A percentile compares a stretch with the other conserved stretches of the same genome.
These are phyloP conservation scores for Chytridiales sp. DNA, from an alignment of 371 early-diverging fungal species.

Conservation along the genomic window DNA sequence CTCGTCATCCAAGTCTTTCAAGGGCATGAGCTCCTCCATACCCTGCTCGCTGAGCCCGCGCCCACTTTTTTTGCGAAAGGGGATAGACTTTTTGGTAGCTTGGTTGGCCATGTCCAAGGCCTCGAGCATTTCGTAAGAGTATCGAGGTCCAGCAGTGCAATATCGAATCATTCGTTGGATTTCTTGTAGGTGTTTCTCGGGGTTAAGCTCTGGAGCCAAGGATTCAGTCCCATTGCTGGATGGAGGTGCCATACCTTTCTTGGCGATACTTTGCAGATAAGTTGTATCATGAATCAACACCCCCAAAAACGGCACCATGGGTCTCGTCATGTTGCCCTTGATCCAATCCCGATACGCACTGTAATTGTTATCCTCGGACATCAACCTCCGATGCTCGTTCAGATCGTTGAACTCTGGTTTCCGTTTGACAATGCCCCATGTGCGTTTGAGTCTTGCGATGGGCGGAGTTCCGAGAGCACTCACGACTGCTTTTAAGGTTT, in stretches of 20 bases:
- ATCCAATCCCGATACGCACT: conserved; percentile 67
- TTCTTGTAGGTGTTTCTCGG: conserved; percentile 29
- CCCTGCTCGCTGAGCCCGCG: conserved; percentile 45
- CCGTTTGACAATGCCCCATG: conserved; percentile 72
- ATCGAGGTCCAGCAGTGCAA: conserved; percentile 65
- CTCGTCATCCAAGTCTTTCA: conserved; percentile 42
- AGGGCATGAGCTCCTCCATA: conserved; percentile 37
- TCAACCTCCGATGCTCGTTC: conserved; percentile 58
- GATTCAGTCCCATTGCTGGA: conserved; percentile 58
- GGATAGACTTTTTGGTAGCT: conserved; percentile 8
- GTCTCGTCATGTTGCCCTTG: conserved; percentile 51
- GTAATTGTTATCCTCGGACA: conserved; percentile 75
- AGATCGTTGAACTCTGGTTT: conserved; percentile 60
- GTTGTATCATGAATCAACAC: conserved; percentile 78
- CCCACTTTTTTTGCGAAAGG: conserved; percentile 42
- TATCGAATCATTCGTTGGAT: conserved; percentile 45
- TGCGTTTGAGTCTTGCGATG: conserved; percentile 69
- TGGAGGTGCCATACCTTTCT: conserved; percentile 56
- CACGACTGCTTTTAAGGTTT: conserved; percentile 72
- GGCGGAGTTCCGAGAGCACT: conserved; percentile 75
- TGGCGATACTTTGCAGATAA: conserved; percentile 67
- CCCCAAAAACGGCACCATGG: conserved; percentile 76
- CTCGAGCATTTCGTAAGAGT: conserved; percentile 53
- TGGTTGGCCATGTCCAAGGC: conserved; percentile 29
- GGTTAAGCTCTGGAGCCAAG: conserved; percentile 43